These are phyloP conservation scores for Mycena alexandri DNA, from an alignment of 768 basidiomycete species.

Conservation along the genomic window DNA sequence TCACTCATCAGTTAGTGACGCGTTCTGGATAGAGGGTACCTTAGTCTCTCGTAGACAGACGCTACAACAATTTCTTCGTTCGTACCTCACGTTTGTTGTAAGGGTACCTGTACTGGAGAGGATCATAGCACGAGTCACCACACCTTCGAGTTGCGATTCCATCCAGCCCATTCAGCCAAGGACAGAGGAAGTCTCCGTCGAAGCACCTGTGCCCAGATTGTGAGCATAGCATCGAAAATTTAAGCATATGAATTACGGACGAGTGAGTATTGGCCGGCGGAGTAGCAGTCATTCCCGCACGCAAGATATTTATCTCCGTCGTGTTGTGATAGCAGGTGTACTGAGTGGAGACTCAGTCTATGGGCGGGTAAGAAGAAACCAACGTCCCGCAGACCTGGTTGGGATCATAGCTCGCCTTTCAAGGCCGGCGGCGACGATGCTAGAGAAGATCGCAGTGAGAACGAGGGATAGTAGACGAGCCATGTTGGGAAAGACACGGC, in stretches of 20 bases:
- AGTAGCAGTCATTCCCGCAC: constrained; percentile 1
- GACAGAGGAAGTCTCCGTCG: constrained; percentile 7
- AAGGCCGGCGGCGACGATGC: neutral
- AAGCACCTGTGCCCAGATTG: constrained; percentile 1
- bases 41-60: too few species aligned
- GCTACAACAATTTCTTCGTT: too few species aligned
- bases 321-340: constrained; percentile 14
- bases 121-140: neutral
- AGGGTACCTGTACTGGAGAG: neutral
- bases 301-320: constrained; percentile 1
- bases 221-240: neutral
- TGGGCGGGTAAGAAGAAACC: neutral
- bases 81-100: too few species aligned
- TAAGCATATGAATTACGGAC: neutral
- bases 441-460: neutral
- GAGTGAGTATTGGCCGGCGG: neutral
- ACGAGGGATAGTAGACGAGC: neutral
- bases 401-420: neutral
- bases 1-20: neutral
- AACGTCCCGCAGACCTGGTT: constrained; percentile 3
- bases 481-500: neutral
- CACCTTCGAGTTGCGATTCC: neutral
- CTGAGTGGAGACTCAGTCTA: neutral
- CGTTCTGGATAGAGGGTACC: too few species aligned
- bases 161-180: neutral